Evolutionary conservation across 2,329 filamentous ascomycete species (phyloP).

Genomic region (Colletotrichum sansevieriae): DNA sequence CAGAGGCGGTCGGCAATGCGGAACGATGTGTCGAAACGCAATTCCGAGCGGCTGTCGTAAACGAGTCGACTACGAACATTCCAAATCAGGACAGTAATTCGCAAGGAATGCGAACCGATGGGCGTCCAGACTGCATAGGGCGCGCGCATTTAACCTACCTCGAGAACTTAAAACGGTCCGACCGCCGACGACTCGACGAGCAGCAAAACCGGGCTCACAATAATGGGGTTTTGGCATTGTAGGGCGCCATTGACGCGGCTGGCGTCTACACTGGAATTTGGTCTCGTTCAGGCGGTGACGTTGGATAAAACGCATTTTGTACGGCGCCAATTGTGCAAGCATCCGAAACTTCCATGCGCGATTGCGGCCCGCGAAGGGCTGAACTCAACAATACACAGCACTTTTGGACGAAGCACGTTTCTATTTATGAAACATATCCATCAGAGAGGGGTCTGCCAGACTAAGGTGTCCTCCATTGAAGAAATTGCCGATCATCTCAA

Average conservation of each 20-base stretch:
- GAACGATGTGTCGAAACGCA: background rate
- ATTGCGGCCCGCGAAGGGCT: background rate
- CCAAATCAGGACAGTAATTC: background rate
- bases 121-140: background rate
- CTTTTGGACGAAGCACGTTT: conserved; percentile 9
- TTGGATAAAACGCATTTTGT: conserved; percentile 5
- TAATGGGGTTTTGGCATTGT: background rate
- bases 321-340: conserved; percentile 3
- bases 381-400: background rate
- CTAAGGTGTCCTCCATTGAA: conserved; percentile 39
- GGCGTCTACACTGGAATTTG: background rate
- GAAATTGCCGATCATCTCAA: conserved; percentile 39
- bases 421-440: conserved; percentile 21
- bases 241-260: background rate
- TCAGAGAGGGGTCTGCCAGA: conserved; percentile 40
- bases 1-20: conserved; percentile 1
- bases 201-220: background rate
- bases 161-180: background rate
- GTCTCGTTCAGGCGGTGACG: background rate
- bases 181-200: background rate
- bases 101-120: background rate
- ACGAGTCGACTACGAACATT: conserved; percentile 4
- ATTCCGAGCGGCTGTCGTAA: background rate
- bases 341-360: background rate
- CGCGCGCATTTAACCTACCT: background rate